Evolutionary conservation across 139 green algal genomes (phyloP).

Genomic region (Picochlorum sp.): DNA sequence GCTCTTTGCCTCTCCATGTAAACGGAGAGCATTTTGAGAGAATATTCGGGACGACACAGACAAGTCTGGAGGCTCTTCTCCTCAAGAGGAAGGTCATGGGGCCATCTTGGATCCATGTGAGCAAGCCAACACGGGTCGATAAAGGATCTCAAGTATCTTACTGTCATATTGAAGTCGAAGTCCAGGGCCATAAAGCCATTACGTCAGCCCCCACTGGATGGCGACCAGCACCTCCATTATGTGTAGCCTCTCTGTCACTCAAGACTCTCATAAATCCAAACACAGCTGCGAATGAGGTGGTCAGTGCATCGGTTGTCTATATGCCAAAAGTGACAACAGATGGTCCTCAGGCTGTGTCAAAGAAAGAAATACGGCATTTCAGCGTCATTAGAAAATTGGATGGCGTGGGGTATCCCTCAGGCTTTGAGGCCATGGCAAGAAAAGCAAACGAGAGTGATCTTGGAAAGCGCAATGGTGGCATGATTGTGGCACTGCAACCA

Average conservation of each 20-base stretch:
- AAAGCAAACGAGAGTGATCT: conserved; percentile 48
- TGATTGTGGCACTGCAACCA: conserved; percentile 51
- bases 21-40: conserved; percentile 43
- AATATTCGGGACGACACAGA: conserved; percentile 65
- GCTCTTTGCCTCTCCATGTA: conserved; percentile 52
- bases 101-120: conserved; percentile 74
- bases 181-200: conserved; percentile 57
- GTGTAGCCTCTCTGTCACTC: conserved; percentile 77
- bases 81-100: conserved; percentile 91
- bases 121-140: conserved; percentile 30
- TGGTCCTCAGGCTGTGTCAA: conserved; percentile 21
- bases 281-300: conserved; percentile 67
- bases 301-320: conserved; percentile 64
- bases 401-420: conserved; percentile 64
- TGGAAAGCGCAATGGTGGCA: conserved; percentile 55
- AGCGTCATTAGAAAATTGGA: conserved; percentile 72
- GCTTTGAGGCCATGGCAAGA: conserved; percentile 68
- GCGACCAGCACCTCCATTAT: conserved; percentile 59
- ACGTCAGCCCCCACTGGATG: neutral
- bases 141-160: conserved; percentile 55
- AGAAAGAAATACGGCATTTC: conserved; percentile 69
- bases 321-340: conserved; percentile 32
- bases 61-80: conserved; percentile 73
- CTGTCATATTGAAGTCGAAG: conserved; percentile 83
- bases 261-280: conserved; percentile 71